A percentile compares a stretch with the other conserved stretches of the same genome.
phyloP scores from a whole-genome alignment of 2,329 filamentous ascomycete species.

The Stenocarpella maydis region DNA sequence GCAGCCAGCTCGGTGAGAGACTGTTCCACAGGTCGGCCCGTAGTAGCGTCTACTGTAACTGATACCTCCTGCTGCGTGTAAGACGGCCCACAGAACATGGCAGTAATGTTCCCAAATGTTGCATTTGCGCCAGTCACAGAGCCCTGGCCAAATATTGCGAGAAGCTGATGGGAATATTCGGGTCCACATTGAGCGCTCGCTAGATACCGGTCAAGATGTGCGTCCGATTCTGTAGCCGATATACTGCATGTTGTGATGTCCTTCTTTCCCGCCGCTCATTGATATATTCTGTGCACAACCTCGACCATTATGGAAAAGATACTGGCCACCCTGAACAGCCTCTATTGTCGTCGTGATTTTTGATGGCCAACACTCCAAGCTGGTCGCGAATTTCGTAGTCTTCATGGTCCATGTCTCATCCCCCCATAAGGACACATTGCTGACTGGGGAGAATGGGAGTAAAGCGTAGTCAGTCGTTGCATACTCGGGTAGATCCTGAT shows the following conservation, averaged over 20 bases:
- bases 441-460: constrained; percentile 49
- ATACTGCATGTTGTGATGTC: constrained; percentile 47
- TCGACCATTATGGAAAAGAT: constrained; percentile 47
- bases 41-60: constrained; percentile 45
- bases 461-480: constrained; percentile 53
- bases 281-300: constrained; percentile 46
- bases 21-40: constrained; percentile 27
- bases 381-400: constrained; percentile 46
- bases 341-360: background rate
- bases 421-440: background rate
- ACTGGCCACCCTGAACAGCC: constrained; percentile 5
- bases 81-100: constrained; percentile 51
- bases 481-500: constrained; percentile 53
- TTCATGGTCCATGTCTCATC: constrained; percentile 42
- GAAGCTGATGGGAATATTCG: constrained; percentile 49
- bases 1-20: constrained; percentile 31
- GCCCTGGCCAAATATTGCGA: constrained; percentile 40
- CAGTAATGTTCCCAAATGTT: constrained; percentile 41
- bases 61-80: constrained; percentile 57
- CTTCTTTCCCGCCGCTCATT: constrained; percentile 28
- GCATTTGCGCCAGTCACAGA: background rate
- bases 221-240: constrained; percentile 51
- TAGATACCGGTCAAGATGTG: constrained; percentile 46
- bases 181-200: constrained; percentile 44
- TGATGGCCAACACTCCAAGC: constrained; percentile 50